Evolutionary conservation across 306 rosid species (phyloP), one percentile per base, ranked within the genome.

Genomic region (Castanospermum australe): DNA sequence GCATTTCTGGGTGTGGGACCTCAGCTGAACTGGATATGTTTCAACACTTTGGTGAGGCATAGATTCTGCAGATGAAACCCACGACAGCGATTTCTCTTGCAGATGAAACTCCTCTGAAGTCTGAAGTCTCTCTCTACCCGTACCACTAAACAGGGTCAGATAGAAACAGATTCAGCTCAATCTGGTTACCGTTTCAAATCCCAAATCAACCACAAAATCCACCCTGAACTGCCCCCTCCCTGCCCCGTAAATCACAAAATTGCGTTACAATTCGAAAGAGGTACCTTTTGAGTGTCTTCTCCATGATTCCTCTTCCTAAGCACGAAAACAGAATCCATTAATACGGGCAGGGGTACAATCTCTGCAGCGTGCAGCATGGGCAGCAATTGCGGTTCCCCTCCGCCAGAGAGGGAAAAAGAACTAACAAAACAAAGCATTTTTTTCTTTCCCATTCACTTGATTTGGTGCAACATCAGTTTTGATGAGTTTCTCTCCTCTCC

Each of bases 241-340:
- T 42, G n/a, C n/a, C n/a, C 17, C 10, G 2, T 5, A 39, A 73
- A 81, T 54, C 45, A 55, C 57, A 65, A 62, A 63, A 41, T 9
- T 3, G 44, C 44, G 68, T 44, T 45, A 56, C 38, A 47, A 22
- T 69, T 45, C 7, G 47, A 22, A 59, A 45, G 20, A 18, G 69
- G 14, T 50, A 60, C 65, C 78, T 79, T 44, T 70, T 63, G 60
- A 69, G 71, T 59, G 22, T 6, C 45, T 21, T 45, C 38, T 4
- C 17, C n/a, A 30, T 2, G 12, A n/a, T 41, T 78, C 76, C 13
- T 42, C 55, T 20, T 7, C 24, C 55, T 59, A 35, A 67, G 66
- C 72, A 67, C 48, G 18, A 75, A 75, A 67, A 24, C 35, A 56
- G 70, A 67, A 74, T n/a, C 25, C 63, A 74, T 45, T 56, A 59